These are phyloP conservation scores for Lathyrus aphaca DNA, from an alignment of 306 rosid species.

Conservation along the genomic window DNA sequence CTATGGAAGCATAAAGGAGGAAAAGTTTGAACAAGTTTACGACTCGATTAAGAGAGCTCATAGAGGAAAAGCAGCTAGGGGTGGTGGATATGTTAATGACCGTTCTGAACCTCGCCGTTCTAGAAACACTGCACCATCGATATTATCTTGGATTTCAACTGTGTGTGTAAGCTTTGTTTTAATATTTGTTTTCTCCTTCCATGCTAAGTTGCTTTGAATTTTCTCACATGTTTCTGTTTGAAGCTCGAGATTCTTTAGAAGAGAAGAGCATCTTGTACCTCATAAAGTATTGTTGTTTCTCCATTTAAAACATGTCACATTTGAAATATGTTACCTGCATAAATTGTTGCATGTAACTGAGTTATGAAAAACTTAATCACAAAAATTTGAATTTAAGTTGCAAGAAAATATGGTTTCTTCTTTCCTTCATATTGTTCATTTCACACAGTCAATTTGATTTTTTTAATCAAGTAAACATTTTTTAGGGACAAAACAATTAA, in stretches of 20 bases:
- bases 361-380: neutral
- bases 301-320: slow-evolving; percentile 49
- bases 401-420: too few relatives aligned
- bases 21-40: neutral
- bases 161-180: slow-evolving; percentile 14
- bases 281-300: neutral
- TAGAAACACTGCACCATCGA: neutral
- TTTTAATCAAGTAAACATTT: neutral
- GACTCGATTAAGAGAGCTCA: neutral
- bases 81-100: slow-evolving; percentile 4
- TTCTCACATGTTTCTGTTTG: slow-evolving; percentile 5
- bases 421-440: too few relatives aligned
- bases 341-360: neutral
- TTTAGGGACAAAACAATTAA: neutral
- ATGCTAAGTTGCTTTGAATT: slow-evolving; percentile 5
- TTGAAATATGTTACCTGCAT: slow-evolving; percentile 78
- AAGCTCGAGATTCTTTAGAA: neutral
- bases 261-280: neutral
- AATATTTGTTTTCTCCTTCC: neutral
- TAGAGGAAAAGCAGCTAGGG: slow-evolving; percentile 9
- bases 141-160: slow-evolving; percentile 6
- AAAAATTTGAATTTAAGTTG: too few relatives aligned
- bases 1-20: slow-evolving; percentile 2
- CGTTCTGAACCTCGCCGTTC: neutral
- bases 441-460: too few relatives aligned